phyloP scores from a whole-genome alignment of 2,329 filamentous ascomycete genomes.

The Plenodomus biglobosus region DNA sequence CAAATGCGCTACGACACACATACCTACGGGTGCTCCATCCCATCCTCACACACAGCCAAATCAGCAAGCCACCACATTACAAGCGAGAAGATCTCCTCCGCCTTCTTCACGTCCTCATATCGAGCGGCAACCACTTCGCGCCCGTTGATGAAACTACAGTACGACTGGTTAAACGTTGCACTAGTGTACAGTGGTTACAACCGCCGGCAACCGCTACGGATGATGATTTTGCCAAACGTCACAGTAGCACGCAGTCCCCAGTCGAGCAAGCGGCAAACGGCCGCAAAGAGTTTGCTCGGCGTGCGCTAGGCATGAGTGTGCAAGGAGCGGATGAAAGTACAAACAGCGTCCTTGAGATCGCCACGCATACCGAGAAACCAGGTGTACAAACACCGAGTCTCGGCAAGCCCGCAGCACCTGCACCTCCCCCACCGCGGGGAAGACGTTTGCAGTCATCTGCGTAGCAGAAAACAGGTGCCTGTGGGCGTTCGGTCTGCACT shows the following conservation, averaged over 20 bases:
- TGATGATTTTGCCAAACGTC: constrained; percentile 22
- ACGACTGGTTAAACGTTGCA: constrained; percentile 74
- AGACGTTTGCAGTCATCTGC: not conserved
- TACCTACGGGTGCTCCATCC: constrained; percentile 93
- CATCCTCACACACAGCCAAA: constrained; percentile 85
- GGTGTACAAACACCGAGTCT: constrained; percentile 47
- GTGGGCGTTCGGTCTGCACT: too few species aligned
- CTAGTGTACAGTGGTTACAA: constrained; percentile 68
- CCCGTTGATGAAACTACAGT: constrained; percentile 79
- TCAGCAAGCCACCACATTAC: constrained; percentile 84
- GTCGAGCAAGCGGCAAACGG: constrained; percentile 29
- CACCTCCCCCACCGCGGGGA: not conserved
- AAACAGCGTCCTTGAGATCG: constrained; percentile 45
- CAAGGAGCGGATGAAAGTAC: constrained; percentile 40
- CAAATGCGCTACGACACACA: constrained; percentile 73
- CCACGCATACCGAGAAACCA: constrained; percentile 44
- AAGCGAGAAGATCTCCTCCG: constrained; percentile 82
- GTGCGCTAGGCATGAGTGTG: constrained; percentile 45
- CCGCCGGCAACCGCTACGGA: constrained; percentile 21
- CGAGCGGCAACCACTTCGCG: constrained; percentile 72
- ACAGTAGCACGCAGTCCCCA: constrained; percentile 25
- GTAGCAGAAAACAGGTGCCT: not conserved
- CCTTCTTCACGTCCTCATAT: constrained; percentile 69
- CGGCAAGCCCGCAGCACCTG: constrained; percentile 1
- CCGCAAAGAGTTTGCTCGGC: constrained; percentile 42